Evolutionary conservation across 2,329 filamentous ascomycete species (phyloP).

Genomic region (Penicillium verrucosum): DNA sequence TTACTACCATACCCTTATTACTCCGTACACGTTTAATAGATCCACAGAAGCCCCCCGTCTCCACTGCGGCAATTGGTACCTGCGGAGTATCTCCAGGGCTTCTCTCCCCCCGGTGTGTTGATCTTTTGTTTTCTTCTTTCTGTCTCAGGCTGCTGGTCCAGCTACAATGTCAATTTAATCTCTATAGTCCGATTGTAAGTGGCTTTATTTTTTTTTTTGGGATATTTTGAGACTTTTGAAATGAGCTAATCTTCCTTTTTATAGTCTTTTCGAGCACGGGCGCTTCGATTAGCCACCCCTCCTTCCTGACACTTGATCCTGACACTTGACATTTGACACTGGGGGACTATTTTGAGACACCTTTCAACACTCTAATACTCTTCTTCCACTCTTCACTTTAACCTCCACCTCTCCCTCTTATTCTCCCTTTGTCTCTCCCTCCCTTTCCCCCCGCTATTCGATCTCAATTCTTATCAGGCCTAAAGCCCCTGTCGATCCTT

Average conservation of each 20-base stretch:
- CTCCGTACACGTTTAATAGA: too few species aligned
- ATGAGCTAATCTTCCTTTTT: constrained; percentile 2
- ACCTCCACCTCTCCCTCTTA: background rate
- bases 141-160: constrained; percentile 10
- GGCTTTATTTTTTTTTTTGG: background rate
- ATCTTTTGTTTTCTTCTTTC: constrained; percentile 4
- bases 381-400: background rate
- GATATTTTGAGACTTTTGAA: background rate
- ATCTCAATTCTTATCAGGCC: background rate
- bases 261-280: background rate
- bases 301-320: constrained; percentile 1
- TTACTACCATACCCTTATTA: too few species aligned
- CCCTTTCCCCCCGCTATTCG: constrained; percentile 1
- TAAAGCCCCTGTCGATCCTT: constrained; percentile 23
- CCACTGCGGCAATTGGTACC: constrained; percentile 9
- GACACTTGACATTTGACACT: background rate
- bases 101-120: background rate
- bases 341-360: background rate
- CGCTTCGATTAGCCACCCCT: constrained; percentile 5
- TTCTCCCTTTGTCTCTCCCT: background rate
- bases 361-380: background rate
- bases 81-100: constrained; percentile 10
- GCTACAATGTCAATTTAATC: constrained; percentile 5
- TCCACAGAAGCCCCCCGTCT: background rate
- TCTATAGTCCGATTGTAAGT: background rate